Evolutionary conservation across 2,329 filamentous ascomycete genomes (phyloP), one percentile per base, ranked within the genome.

Genomic region (Monilinia fructicola): DNA sequence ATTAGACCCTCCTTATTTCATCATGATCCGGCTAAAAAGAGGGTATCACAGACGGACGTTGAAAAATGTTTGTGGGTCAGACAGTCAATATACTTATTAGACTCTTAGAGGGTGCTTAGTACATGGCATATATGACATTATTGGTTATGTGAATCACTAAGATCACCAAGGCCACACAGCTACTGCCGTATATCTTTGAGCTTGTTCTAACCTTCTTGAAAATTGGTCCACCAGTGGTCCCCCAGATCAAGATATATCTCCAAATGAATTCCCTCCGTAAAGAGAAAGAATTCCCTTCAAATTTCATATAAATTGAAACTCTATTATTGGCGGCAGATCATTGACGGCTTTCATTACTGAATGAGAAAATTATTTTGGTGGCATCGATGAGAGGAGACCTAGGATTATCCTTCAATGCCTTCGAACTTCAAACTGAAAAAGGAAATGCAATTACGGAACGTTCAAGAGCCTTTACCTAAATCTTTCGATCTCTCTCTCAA

Each of bases 311-410:
- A 11, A 50, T 50, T 44, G 28, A 38, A 50, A 26, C 2, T 38
- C 35, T 60, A 14, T 60, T 50, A 40, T 59, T 31, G 23, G 31
- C 14, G 28, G 63, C 21, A 50, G 63, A 65, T 65, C 42, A 65
- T 65, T 46, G 42, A 40, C 62, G 62, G 62, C 62, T 26, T 40
- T 64, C 21, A 23, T n/a, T 21, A 56, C 62, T 11, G 21, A 64
- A 56, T 48, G 28, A 56, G 61, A 21, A 18, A 56, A 56, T 44
- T n/a, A 9, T 9, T 23, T 31, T 54, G 18, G 2, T 44, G 6
- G 26, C 52, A 54, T 7, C 40, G 35, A 64, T 23, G 38, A 53
- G 59, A 54, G 14, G 59, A 54, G 14, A n/a, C 44, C 55, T 46
- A 21, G 48, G 48, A 54, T 40, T 18, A n/a, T 40, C 35, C 35